Base-by-base conservation (phyloP, 2,329 filamentous ascomycete species). In the Aureobasidium sp. region DNA sequence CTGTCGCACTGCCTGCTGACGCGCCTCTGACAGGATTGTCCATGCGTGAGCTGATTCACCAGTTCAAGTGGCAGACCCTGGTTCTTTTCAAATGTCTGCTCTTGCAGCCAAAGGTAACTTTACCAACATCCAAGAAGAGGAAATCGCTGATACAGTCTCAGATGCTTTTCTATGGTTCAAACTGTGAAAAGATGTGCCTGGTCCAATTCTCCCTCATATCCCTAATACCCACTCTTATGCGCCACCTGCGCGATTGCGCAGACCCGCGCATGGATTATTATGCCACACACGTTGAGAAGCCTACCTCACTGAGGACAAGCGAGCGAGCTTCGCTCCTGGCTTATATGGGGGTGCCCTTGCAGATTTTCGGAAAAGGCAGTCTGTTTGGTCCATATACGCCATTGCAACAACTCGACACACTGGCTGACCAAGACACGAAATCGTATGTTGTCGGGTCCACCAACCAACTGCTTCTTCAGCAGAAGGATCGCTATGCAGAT, bases 81-180 rank as follows among this genome's bases (percentile, higher is more conserved):
- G 90, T 97, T 53, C 80, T 99, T 61, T 86, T 99, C 71, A 99
- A 99, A 78, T 96, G 90, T 73, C 88, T 92, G 73, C 79, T 99
- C 65, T 80, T 99, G 65, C 93, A 99, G 74, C 93, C 91, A 60
- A 99, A 97, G 86, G 92, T 96, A 73, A 26, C 17, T 44, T 15
- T 12, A 29, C 27, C 8, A 9, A 32, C 42, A 7, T 29, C 32
- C 34, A 12, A 36, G 26, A 56, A 53, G 62, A 29, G 15, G 26
- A 13, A 29, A 8, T 8, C 12, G 13, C 42, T 29, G 15, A 32
- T 27, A n/a, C 17, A 3, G 32, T 47, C 13, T 0, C 68, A 96
- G 92, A 97, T 97, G 89, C 86, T 99, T 60, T 97, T 99, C 78
- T 99, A 97, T 70, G 92, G 94, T 65, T 91, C 93, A n/a, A 87